Conservation (phyloP, 1,284 basidiomycete species). For the Ceratobasidium sp. region DNA sequence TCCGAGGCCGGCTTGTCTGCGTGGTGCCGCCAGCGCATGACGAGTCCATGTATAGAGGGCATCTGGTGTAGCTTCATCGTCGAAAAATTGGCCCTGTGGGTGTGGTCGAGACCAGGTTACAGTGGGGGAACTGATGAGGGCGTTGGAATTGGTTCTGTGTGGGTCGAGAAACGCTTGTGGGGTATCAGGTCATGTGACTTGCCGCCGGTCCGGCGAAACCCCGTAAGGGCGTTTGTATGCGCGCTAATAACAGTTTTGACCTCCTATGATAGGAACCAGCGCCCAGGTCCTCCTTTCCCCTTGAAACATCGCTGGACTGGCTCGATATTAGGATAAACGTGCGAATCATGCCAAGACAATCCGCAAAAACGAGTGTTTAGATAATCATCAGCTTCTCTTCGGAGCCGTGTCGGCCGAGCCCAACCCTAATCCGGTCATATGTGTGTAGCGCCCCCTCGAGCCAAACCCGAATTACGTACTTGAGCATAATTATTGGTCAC, state of each 20-base stretch:
- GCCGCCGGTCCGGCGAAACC: not conserved
- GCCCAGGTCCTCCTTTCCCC: not conserved
- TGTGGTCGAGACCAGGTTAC: not conserved
- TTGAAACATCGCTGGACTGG: not conserved
- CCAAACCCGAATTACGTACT: not conserved
- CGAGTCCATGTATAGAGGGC: constrained; percentile 23
- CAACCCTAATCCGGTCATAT: constrained; percentile 11
- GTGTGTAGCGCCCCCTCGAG: not conserved
- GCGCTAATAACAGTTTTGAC: not conserved
- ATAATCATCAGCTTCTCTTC: not conserved
- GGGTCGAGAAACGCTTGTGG: too few species aligned
- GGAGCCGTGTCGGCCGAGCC: not conserved
- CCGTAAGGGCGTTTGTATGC: not conserved
- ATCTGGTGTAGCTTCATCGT: constrained; percentile 42
- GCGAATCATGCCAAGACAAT: not conserved
- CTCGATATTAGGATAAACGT: not conserved
- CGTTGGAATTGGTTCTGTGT: too few species aligned
- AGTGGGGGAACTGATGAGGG: too few species aligned
- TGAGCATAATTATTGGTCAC: not conserved
- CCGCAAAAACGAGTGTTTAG: not conserved
- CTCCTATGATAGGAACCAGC: not conserved
- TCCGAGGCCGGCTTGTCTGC: not conserved
- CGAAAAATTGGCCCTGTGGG: not conserved
- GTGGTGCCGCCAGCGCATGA: constrained; percentile 38
- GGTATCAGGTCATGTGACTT: not conserved